These are phyloP conservation scores for Aurifilum marmelostoma DNA, from an alignment of 2,329 filamentous ascomycete genomes.

Conservation along the genomic window DNA sequence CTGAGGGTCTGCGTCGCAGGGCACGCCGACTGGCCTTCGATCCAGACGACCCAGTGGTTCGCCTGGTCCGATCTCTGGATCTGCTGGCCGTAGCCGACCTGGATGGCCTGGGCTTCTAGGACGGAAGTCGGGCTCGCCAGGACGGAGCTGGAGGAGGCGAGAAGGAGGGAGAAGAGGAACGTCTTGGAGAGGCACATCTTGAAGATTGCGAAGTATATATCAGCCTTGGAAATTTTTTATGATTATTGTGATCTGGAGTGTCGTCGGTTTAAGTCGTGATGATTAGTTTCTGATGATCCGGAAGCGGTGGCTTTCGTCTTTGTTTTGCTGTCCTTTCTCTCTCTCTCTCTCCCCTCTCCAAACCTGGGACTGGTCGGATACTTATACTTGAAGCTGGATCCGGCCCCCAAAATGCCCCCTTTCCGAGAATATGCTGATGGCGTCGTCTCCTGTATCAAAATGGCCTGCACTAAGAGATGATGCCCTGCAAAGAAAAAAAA, in stretches of 20 bases:
- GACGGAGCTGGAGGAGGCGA: background rate
- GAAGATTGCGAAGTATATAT: background rate
- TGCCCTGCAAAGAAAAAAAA: background rate
- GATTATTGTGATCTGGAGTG: background rate
- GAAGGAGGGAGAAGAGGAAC: background rate
- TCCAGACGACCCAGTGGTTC: constrained; percentile 32
- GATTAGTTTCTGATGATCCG: background rate
- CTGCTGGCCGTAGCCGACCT: constrained; percentile 17
- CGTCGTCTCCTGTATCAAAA: background rate
- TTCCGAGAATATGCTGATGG: background rate
- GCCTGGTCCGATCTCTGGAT: constrained; percentile 13
- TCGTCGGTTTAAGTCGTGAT: background rate
- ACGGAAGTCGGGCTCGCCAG: background rate
- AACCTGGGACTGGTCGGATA: background rate
- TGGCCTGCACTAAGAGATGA: background rate
- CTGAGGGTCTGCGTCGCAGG: constrained; percentile 24
- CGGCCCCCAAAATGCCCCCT: background rate
- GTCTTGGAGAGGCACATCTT: constrained; percentile 8
- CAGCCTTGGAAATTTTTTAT: background rate
- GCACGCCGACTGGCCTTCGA: constrained; percentile 31
- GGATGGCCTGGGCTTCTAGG: background rate
- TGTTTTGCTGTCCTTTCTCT: background rate
- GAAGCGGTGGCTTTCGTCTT: too few species aligned
- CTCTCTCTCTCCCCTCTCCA: background rate
- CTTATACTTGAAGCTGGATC: background rate